A percentile compares a stretch with the other conserved stretches of the same genome.
Conservation (phyloP, 768 basidiomycete genomes). For the Phylloporus sp. region DNA sequence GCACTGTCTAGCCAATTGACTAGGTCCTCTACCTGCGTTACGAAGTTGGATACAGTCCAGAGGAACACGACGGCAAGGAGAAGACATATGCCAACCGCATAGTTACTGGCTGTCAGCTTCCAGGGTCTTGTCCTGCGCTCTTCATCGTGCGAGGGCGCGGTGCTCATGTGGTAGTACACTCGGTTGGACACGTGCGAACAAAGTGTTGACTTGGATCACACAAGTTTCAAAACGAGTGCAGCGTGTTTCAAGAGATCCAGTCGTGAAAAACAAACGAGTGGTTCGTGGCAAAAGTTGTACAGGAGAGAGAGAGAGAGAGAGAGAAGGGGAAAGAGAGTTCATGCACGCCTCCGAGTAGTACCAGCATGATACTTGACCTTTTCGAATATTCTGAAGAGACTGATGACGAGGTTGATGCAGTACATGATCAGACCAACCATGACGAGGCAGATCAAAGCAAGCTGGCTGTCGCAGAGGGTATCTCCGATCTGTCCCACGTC, state of each 20-base stretch:
- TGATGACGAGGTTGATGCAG: constrained; percentile 80
- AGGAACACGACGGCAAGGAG: constrained; percentile 75
- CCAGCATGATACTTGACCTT: constrained; percentile 75
- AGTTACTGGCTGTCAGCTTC: constrained; percentile 30
- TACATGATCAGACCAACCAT: constrained; percentile 76
- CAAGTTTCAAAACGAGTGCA: not conserved
- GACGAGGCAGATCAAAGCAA: constrained; percentile 75
- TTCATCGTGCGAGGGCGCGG: constrained; percentile 10
- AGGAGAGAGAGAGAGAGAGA: not conserved
- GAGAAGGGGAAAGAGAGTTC: not conserved
- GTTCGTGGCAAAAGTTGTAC: not conserved
- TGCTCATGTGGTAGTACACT: constrained; percentile 13
- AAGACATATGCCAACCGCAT: constrained; percentile 59
- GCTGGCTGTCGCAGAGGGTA: constrained; percentile 67
- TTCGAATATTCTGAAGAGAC: constrained; percentile 82
- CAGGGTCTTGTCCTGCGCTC: constrained; percentile 9
- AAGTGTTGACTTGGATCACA: too few species aligned
- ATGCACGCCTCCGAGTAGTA: constrained; percentile 24
- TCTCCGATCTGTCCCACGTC: constrained; percentile 48
- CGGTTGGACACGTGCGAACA: constrained; percentile 11
- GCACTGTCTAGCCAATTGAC: not conserved
- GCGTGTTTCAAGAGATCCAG: not conserved
- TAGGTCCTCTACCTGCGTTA: constrained; percentile 60
- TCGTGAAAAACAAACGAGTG: not conserved
- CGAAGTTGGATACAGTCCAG: constrained; percentile 87